Evolutionary conservation across 78 protist species (phyloP), one percentile per base, ranked within the genome.

Genomic region (Trichosphaerium sp.): DNA sequence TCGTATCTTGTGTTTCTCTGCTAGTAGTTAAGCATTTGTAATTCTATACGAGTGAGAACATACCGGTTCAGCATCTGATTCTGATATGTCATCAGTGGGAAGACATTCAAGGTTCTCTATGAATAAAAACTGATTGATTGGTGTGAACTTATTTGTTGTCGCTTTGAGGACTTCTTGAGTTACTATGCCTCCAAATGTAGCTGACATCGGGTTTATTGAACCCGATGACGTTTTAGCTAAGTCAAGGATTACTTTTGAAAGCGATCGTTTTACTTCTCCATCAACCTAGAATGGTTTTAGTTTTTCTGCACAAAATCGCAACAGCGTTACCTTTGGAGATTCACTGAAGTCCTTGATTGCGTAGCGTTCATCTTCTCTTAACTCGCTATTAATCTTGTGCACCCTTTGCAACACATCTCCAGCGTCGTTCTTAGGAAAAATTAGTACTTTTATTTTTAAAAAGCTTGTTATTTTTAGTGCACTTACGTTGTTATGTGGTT

Each of bases 111-210:
- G 64, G 63, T 54, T 57, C 91, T 97, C 37, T 38, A 75, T 72
- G 70, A 83, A 90, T 11, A 93, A 41, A 83, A 82, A 89, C 67
- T 94, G 98, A 15, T 1, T 1, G 55, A 95, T 21, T 40, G 98
- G 99, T 21, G 25, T 64, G 83, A 85, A 93, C 84, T 95, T 97
- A 63, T 93, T 94, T 25, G 91, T 55, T 78, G 71, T 61, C 0
- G 97, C 97, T 92, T 97, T 97, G 40, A 97, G 40, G 10, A 90
- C 97, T 58, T 92, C 96, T 78, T 92, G 96, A 0, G 89, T 84
- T 21, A 89, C 87, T n/a, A 80, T 35, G 63, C 93, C 93, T 32
- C 96, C 96, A 48, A 85, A 31, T 6, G 94, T 71, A 0, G 92
- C 32, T 21, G 58, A 35, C 89, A 88, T 78, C n/a, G 92, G 90